These are phyloP conservation scores for Cladosporium sp. DNA, from an alignment of 2,329 filamentous ascomycete species.

Conservation along the genomic window DNA sequence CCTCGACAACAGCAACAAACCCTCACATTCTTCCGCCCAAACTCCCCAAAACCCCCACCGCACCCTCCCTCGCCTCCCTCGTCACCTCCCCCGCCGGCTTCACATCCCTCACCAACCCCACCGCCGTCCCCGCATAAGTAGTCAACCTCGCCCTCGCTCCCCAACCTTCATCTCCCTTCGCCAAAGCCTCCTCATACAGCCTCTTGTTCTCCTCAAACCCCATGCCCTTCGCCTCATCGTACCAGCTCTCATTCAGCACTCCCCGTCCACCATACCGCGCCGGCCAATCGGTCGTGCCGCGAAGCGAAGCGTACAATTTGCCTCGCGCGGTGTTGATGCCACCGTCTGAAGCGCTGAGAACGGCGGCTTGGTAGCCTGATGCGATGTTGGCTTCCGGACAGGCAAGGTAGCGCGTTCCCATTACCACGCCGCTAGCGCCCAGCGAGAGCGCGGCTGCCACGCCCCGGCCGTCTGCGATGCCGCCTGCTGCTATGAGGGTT, in stretches of 20 bases:
- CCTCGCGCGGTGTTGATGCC: slow-evolving; percentile 49
- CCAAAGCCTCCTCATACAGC: slow-evolving; percentile 44
- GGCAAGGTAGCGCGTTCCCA: slow-evolving; percentile 64
- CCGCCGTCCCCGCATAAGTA: slow-evolving; percentile 59
- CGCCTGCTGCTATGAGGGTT: slow-evolving; percentile 54
- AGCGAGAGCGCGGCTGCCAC: slow-evolving; percentile 54
- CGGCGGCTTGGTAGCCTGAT: slow-evolving; percentile 44
- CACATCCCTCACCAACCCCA: slow-evolving; percentile 54
- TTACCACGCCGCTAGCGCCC: slow-evolving; percentile 49
- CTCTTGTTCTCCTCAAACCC: slow-evolving; percentile 41
- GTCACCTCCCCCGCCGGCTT: slow-evolving; percentile 52
- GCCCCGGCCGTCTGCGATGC: slow-evolving; percentile 54
- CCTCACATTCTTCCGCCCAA: too few species aligned
- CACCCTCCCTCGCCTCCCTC: slow-evolving; percentile 32
- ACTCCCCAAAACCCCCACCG: neutral
- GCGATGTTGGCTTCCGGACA: slow-evolving; percentile 43
- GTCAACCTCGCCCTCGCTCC: slow-evolving; percentile 53
- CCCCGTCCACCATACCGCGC: slow-evolving; percentile 54
- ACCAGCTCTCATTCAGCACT: slow-evolving; percentile 52
- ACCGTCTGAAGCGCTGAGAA: slow-evolving; percentile 47
- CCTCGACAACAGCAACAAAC: too few species aligned
- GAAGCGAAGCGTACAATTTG: slow-evolving; percentile 49
- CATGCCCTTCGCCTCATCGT: slow-evolving; percentile 38
- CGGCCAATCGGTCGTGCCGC: slow-evolving; percentile 58
- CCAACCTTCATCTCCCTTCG: slow-evolving; percentile 51